These are phyloP conservation scores for Boletus rubroflammeus DNA, from an alignment of 768 basidiomycete species.

Conservation along the genomic window DNA sequence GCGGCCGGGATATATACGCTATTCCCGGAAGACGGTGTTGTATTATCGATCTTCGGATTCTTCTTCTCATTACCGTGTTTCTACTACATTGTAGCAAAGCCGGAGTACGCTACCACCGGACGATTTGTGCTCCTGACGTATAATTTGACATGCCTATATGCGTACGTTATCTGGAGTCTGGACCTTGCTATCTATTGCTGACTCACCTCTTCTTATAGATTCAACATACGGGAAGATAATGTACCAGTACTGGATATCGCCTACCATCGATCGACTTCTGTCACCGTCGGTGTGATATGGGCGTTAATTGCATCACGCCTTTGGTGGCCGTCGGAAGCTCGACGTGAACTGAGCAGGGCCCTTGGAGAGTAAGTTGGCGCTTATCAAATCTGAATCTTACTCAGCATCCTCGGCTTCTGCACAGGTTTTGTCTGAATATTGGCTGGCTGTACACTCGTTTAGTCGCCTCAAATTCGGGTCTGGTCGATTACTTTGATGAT, in stretches of 20 bases:
- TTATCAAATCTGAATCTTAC: neutral
- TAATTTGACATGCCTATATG: conserved; percentile 78
- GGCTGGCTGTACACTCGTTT: conserved; percentile 94
- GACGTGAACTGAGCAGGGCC: conserved; percentile 78
- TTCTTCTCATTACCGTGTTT: conserved; percentile 93
- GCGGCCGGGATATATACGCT: conserved; percentile 70
- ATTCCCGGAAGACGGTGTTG: conserved; percentile 70
- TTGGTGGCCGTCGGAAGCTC: conserved; percentile 96
- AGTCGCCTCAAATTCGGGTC: conserved; percentile 81
- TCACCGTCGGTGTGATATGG: conserved; percentile 85
- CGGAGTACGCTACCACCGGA: conserved; percentile 69
- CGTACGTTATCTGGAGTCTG: conserved; percentile 37
- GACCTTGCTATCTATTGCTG: neutral
- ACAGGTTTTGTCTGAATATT: conserved; percentile 86
- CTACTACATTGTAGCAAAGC: conserved; percentile 79
- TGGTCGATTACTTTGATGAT: conserved; percentile 43
- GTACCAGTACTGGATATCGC: conserved; percentile 69
- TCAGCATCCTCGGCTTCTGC: neutral
- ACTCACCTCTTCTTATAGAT: conserved; percentile 41
- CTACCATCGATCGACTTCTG: conserved; percentile 71
- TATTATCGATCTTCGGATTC: conserved; percentile 82
- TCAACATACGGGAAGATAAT: conserved; percentile 68
- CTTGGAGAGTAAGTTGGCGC: conserved; percentile 73
- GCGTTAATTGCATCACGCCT: conserved; percentile 82
- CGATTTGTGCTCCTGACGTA: conserved; percentile 85